Percentiles rank a stretch among this genome's conserved stretches.
Evolutionary conservation across 1,139 yeast genomes (phyloP).

Genomic region (Taphrina populina): DNA sequence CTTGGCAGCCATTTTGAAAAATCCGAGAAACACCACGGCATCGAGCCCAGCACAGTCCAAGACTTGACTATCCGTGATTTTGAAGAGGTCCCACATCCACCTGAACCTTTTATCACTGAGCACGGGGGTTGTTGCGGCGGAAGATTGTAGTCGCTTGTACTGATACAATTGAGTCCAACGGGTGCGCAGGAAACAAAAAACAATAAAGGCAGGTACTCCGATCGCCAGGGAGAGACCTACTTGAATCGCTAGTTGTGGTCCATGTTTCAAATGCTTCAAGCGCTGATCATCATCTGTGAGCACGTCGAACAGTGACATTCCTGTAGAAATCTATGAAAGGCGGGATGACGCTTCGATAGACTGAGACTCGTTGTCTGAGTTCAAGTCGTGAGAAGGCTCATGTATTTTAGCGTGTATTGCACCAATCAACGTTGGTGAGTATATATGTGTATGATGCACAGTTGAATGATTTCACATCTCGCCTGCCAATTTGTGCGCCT

Average conservation of each 20-base stretch:
- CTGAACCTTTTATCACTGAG: constrained; percentile 61
- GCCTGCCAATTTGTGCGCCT: too few species aligned
- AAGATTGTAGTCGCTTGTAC: constrained; percentile 52
- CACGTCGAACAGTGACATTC: background rate
- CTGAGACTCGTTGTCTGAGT: too few species aligned
- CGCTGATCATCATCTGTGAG: constrained; percentile 24
- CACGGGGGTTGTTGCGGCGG: constrained; percentile 49
- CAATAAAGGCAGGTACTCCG: constrained; percentile 63
- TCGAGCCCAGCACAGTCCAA: constrained; percentile 89
- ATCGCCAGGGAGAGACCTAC: constrained; percentile 59
- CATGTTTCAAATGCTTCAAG: constrained; percentile 17
- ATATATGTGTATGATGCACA: too few species aligned
- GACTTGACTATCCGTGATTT: constrained; percentile 69
- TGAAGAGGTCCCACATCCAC: constrained; percentile 70
- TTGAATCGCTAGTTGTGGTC: constrained; percentile 45
- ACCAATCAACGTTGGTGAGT: too few species aligned
- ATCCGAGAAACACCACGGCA: constrained; percentile 81
- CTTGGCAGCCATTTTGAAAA: constrained; percentile 73
- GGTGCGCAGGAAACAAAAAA: constrained; percentile 63
- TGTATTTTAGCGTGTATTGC: too few species aligned
- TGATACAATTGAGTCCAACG: constrained; percentile 66
- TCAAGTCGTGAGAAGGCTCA: too few species aligned
- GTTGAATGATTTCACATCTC: too few species aligned
- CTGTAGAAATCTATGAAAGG: too few species aligned
- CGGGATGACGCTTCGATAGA: too few species aligned